Base-by-base conservation (phyloP, 2,329 filamentous ascomycete species). In the Monascus ruber region DNA sequence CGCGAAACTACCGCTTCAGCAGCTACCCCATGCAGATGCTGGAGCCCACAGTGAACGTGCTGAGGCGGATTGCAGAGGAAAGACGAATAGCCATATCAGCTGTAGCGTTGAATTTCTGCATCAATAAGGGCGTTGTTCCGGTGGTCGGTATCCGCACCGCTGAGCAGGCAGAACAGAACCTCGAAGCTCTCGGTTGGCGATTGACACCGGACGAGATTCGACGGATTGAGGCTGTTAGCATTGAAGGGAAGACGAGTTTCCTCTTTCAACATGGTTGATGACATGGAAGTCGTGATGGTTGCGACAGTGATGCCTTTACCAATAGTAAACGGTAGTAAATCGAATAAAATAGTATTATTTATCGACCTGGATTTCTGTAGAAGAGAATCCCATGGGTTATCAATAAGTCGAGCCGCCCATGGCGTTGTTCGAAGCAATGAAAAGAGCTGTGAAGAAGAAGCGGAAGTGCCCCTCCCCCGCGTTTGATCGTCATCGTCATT, bases 1-100 rank as follows among this genome's bases (percentile, higher is more conserved):
- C 56, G 1, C 55, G 58, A 17, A 53, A 50, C 4, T 59, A 64
- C 35, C 50, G 56, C 6, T 69, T 67, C 45, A 62, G 58, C 35
- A 60, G 55, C 35, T 69, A 70, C 42, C 58, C 63, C 1, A 69
- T 69, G 59, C 58, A 63, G 45, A 51, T 66, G 38, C 44, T 70
- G 10, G 59, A 65, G 40, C 62, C 61, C 4, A 51, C 62, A 0
- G 41, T 68, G 7, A 50, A 56, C 5, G 53, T 59, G 5, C 45
- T 67, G 36, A 54, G 57, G 29, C 44, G 45, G 24, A 64, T 67
- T 38, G 61, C 59, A 0, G 54, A 59, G 6, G 54, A 57, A 39
- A 54, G 51, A 6, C 55, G 52, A 4, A 58, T 63, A 9, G 47
- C 46, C 11, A 45, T 59, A 10, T 55, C 60, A 25, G 63, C 65